Base-by-base conservation (phyloP, 139 green algal species). In the Coelastrella sp. region DNA sequence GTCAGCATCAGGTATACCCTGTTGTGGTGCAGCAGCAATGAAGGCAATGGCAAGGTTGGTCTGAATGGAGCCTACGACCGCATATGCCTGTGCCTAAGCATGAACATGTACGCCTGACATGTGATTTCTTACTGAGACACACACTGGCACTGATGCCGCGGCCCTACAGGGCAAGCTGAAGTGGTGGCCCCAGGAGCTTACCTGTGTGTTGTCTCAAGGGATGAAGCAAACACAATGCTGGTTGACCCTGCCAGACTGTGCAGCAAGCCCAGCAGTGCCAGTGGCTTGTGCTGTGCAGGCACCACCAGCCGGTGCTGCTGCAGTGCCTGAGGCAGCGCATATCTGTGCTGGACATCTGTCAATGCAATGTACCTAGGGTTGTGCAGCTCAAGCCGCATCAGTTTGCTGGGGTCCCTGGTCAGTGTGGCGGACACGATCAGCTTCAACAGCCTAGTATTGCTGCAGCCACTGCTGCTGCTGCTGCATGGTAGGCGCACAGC, bases 381-480 rank as follows among this genome's bases (percentile, higher is more conserved):
- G 82, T 97, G 91, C 87, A 99, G 94, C 25, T 76, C 85, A 70
- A 98, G 90, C 68, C 94, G 91, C 78, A 94, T 90, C 27, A 98
- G 88, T 92, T 99, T 99, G 75, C 95, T 91, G 7, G 97, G 97
- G 92, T 99, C 97, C 4, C 93, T 94, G 0, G 97, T 99, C 20
- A 99, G 94, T 0, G 97, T 99, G 61, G 97, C 97, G 3, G 96
- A 98, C 20, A 97, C 96, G 0, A 99, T 86, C 25, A 99, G 87
- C 93, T 99, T 99, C 11, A 99, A 89, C 10, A 95, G 68, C 11
- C 95, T 87, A n/a, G 56, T 81, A 35, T 24, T 15, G 84, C 81
- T 58, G 57, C 35, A 5, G 35, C 63, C 17, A 66, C 84, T 60
- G 20, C 35, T 63, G 72, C 75, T n/a, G 59, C 68, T 70, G 82